These are phyloP conservation scores for Lepraria neglecta DNA, from an alignment of 495 filamentous ascomycete species.

Conservation along the genomic window DNA sequence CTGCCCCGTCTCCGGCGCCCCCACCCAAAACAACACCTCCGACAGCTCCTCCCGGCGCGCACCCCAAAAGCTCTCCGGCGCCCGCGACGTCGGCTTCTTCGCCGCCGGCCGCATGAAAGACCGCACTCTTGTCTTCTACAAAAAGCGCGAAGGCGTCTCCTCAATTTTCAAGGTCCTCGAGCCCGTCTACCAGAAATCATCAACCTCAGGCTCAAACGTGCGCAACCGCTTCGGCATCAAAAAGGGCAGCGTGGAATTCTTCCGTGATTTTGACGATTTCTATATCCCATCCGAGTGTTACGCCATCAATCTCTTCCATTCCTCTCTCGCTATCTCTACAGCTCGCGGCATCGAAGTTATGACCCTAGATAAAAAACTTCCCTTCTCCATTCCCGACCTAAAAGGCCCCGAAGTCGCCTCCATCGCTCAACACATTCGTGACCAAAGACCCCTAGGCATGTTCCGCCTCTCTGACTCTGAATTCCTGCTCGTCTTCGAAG, in stretches of 20 bases:
- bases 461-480: constrained; percentile 89
- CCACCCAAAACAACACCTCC: constrained; percentile 35
- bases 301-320: constrained; percentile 92
- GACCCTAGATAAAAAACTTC: constrained; percentile 90
- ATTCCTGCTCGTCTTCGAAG: constrained; percentile 88
- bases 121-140: constrained; percentile 87
- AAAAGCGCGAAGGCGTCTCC: constrained; percentile 84
- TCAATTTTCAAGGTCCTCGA: constrained; percentile 96
- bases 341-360: constrained; percentile 92
- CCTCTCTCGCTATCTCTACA: constrained; percentile 82
- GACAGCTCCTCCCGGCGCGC: constrained; percentile 52
- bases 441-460: constrained; percentile 86
- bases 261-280: constrained; percentile 97
- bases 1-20: constrained; percentile 58
- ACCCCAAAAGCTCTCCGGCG: constrained; percentile 83
- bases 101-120: constrained; percentile 96
- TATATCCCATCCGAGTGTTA: constrained; percentile 97
- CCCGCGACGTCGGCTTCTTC: constrained; percentile 91
- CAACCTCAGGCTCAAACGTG: constrained; percentile 34
- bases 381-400: constrained; percentile 84
- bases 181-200: constrained; percentile 76
- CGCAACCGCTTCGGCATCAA: constrained; percentile 56
- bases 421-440: constrained; percentile 72
- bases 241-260: constrained; percentile 81
- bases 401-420: constrained; percentile 54